Evolutionary conservation across 2,329 filamentous ascomycete species (phyloP).

Genomic region (Emergomyces africanus): DNA sequence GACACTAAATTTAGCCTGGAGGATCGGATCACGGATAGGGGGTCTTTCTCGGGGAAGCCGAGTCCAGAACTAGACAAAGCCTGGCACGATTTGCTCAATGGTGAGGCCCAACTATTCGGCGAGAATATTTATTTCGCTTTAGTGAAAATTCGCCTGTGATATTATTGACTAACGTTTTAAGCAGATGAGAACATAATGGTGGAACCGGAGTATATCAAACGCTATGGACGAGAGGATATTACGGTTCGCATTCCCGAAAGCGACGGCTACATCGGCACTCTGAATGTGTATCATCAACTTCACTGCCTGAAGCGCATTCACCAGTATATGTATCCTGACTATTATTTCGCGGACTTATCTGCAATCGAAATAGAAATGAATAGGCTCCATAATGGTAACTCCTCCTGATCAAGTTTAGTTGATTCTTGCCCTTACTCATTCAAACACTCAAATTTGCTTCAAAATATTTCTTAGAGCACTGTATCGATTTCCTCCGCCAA

Average conservation of each 20-base stretch:
- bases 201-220: not conserved
- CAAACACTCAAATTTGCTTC: not conserved
- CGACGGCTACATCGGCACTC: not conserved
- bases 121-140: not conserved
- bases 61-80: not conserved
- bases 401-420: not conserved
- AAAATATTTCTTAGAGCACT: conserved; percentile 2
- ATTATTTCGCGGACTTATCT: conserved; percentile 2
- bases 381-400: conserved; percentile 4
- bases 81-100: not conserved
- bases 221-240: not conserved
- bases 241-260: not conserved
- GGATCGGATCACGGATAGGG: not conserved
- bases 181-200: conserved; percentile 1
- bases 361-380: not conserved
- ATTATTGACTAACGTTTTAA: not conserved
- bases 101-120: not conserved
- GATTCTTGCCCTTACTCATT: not conserved
- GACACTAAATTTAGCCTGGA: not conserved
- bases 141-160: not conserved
- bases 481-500: conserved; percentile 6
- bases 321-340: conserved; percentile 3
- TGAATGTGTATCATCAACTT: conserved; percentile 4
- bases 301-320: conserved; percentile 5
- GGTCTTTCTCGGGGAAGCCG: not conserved